Conservation (phyloP, 163 green algal genomes). For the Chlorella variabilis region DNA sequence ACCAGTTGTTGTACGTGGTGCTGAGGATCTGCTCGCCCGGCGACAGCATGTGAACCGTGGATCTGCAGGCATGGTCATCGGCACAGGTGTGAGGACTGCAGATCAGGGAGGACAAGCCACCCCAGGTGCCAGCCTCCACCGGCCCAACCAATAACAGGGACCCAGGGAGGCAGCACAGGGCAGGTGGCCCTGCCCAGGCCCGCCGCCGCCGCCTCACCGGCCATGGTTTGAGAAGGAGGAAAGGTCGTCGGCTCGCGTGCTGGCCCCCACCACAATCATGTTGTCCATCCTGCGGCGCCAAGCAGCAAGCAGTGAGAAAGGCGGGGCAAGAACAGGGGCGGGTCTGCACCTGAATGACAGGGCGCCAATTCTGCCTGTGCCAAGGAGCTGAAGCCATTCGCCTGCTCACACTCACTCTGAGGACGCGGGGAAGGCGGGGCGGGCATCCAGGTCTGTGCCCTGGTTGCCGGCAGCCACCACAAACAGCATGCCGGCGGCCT, state of each 20-base stretch:
- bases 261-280: conserved; percentile 23
- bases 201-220: too few species aligned
- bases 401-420: conserved; percentile 20
- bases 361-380: too few species aligned
- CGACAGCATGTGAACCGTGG: conserved; percentile 53
- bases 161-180: too few species aligned
- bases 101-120: too few species aligned
- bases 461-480: conserved; percentile 71
- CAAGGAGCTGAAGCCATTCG: not conserved
- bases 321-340: too few species aligned
- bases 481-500: conserved; percentile 62
- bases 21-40: conserved; percentile 68
- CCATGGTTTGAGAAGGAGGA: conserved; percentile 23
- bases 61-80: too few species aligned
- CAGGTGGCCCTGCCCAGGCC: too few species aligned
- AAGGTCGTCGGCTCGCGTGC: not conserved
- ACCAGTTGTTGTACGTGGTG: conserved; percentile 46
- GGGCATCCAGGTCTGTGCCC: conserved; percentile 58
- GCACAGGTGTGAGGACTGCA: too few species aligned
- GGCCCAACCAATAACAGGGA: too few species aligned
- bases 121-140: too few species aligned
- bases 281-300: conserved; percentile 11
- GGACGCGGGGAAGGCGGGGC: conserved; percentile 56
- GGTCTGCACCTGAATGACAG: too few species aligned
- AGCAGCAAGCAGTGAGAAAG: not conserved